Evolutionary conservation across 2,329 filamentous ascomycete species (phyloP).

Genomic region (Fusarium nurragi): DNA sequence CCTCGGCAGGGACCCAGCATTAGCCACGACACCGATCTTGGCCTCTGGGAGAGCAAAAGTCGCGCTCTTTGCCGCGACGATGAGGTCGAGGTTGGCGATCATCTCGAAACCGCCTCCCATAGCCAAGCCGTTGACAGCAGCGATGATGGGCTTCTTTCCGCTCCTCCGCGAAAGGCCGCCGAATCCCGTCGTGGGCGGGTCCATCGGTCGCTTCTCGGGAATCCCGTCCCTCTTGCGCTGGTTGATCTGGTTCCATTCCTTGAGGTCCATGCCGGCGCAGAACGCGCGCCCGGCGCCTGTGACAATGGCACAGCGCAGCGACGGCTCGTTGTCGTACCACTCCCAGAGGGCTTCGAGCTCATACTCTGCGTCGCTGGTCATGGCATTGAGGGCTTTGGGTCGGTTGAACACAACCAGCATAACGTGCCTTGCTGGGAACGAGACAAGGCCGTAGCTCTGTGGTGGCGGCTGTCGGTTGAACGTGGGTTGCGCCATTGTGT

Average conservation of each 20-base stretch:
- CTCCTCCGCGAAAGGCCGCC: constrained; percentile 71
- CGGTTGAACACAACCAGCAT: constrained; percentile 43
- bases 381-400: constrained; percentile 38
- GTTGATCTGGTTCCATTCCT: constrained; percentile 48
- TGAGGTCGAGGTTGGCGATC: constrained; percentile 76
- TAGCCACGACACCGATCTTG: constrained; percentile 73
- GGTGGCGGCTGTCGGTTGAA: constrained; percentile 35
- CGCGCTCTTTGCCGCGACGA: constrained; percentile 68
- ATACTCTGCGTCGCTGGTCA: constrained; percentile 41
- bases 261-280: constrained; percentile 74
- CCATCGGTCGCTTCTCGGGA: constrained; percentile 40
- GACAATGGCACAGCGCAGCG: constrained; percentile 69
- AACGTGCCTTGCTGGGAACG: constrained; percentile 39
- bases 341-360: constrained; percentile 59
- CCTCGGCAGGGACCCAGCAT: constrained; percentile 76
- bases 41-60: constrained; percentile 77
- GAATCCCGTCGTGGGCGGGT: constrained; percentile 59
- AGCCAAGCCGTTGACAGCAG: constrained; percentile 79
- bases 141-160: constrained; percentile 79
- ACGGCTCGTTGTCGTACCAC: constrained; percentile 71
- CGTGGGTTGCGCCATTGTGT: constrained; percentile 26
- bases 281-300: constrained; percentile 72
- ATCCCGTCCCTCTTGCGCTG: constrained; percentile 32
- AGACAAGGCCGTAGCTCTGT: constrained; percentile 37
- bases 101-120: constrained; percentile 83